Evolutionary conservation across 2,329 filamentous ascomycete genomes (phyloP).

Genomic region (Shiraia bambusicola): DNA sequence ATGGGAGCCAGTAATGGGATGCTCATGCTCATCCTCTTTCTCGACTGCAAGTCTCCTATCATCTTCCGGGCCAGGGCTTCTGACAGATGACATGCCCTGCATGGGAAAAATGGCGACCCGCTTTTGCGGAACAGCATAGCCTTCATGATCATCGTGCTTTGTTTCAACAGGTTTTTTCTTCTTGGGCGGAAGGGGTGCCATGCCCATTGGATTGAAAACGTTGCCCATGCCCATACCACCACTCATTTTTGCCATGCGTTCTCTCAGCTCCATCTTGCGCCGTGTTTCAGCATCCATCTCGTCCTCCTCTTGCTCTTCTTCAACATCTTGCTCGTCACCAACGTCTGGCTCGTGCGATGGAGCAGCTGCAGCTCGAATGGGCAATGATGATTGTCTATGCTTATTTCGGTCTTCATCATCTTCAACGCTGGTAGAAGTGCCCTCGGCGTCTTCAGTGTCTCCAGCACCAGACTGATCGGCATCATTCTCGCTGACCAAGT

Average conservation of each 20-base stretch:
- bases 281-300: slow-evolving; percentile 85
- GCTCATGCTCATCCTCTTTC: slow-evolving; percentile 52
- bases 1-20: slow-evolving; percentile 47
- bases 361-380: slow-evolving; percentile 40
- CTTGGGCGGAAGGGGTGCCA: slow-evolving; percentile 53
- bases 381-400: slow-evolving; percentile 18
- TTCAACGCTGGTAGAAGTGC: slow-evolving; percentile 68
- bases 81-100: slow-evolving; percentile 66
- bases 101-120: slow-evolving; percentile 62
- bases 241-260: slow-evolving; percentile 98
- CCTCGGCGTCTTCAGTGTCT: slow-evolving; percentile 63
- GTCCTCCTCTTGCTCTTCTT: slow-evolving; percentile 67
- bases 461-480: slow-evolving; percentile 65
- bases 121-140: slow-evolving; percentile 35
- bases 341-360: slow-evolving; percentile 48
- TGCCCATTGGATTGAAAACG: slow-evolving; percentile 76
- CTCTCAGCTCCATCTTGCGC: slow-evolving; percentile 83
- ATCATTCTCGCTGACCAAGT: slow-evolving; percentile 64
- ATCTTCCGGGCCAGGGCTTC: slow-evolving; percentile 50
- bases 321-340: slow-evolving; percentile 54
- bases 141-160: slow-evolving; percentile 40
- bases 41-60: slow-evolving; percentile 48
- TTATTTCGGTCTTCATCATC: slow-evolving; percentile 65
- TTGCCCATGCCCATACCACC: slow-evolving; percentile 96
- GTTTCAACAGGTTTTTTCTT: slow-evolving; percentile 53